Base-by-base conservation (phyloP, 306 rosid genomes). In the Argentina anserina region DNA sequence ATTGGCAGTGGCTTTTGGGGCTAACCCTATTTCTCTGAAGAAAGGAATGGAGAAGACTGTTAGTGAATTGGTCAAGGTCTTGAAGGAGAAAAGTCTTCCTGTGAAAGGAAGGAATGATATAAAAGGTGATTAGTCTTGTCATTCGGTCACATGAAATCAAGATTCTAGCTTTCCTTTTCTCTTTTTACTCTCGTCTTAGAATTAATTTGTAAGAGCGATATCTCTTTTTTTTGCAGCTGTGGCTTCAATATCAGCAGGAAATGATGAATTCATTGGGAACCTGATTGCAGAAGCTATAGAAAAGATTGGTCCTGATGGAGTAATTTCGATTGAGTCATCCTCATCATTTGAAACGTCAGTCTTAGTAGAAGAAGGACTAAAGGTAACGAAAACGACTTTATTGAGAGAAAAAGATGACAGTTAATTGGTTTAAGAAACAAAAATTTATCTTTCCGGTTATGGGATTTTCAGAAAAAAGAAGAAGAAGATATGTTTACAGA, bases 291-390 rank as follows among this genome's bases (percentile, higher is more conserved):
- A 94, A 78, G 90, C 95, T 73, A 80, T 94, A 69, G 88, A 83
- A 75, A 94, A 89, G 89, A 94, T 94, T 83, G 98, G 97, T 75
- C 85, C 84, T 64, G 90, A 94, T 85, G 98, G 97, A 74, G 88
- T 91, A 56, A 87, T 94, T 74, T 84, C 96, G 62, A 77, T 94
- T 60, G 90, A 89, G 84, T 86, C 98, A 23, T 94, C 98, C 63
- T 79, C 89, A 42, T 84, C 95, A 29, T 85, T 84, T 75, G 96
- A 94, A 83, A 94, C 98, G 62, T 91, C 74, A 67, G 87, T 94
- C 69, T 69, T 89, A 77, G 73, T 94, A 46, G 98, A 94, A 86
- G 95, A 94, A 87, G 98, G 98, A 81, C 84, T 94, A 87, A 94
- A 89, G 97, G 97, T 94, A 85, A 74, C 50, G 33, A 59, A 6